Percentiles rank a stretch among this genome's conserved stretches.
Conservation (phyloP, 2,329 filamentous ascomycete genomes). For the Fusarium acutatum region DNA sequence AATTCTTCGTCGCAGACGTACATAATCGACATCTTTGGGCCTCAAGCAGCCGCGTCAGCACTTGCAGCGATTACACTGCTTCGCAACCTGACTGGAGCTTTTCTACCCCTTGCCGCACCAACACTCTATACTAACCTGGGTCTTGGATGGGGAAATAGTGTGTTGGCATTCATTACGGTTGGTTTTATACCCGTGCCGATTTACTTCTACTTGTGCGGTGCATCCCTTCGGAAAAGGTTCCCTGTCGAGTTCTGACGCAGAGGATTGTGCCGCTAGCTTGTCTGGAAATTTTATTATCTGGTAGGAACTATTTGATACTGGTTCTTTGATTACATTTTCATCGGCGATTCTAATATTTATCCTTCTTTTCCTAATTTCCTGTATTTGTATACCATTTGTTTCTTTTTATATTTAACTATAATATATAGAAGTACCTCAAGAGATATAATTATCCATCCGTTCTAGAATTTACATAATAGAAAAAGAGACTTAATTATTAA, state of each 20-base stretch:
- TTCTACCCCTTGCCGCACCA: conserved; percentile 18
- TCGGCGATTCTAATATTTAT: accelerated
- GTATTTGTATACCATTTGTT: background rate
- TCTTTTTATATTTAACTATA: background rate
- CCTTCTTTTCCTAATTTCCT: background rate
- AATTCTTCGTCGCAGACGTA: conserved; percentile 7
- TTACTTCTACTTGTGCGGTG: conserved; percentile 51
- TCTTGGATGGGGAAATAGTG: conserved; percentile 57
- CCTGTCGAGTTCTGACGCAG: background rate
- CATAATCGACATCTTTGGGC: background rate
- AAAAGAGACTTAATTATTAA: too few relatives aligned
- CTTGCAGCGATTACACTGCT: conserved; percentile 26
- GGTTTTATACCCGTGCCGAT: conserved; percentile 52
- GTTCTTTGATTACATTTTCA: accelerated
- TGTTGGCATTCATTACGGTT: conserved; percentile 52
- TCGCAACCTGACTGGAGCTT: background rate
- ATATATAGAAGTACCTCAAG: accelerated
- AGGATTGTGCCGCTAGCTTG: accelerated
- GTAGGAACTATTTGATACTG: accelerated
- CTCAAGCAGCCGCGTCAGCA: conserved; percentile 14
- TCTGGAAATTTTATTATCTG: background rate
- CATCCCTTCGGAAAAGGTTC: conserved; percentile 34
- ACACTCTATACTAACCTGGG: conserved; percentile 43
- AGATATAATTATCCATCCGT: background rate
- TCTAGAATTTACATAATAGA: background rate